These are phyloP conservation scores for Avena insularis DNA, from an alignment of 176 grass and related monocot genomes.

Conservation along the genomic window DNA sequence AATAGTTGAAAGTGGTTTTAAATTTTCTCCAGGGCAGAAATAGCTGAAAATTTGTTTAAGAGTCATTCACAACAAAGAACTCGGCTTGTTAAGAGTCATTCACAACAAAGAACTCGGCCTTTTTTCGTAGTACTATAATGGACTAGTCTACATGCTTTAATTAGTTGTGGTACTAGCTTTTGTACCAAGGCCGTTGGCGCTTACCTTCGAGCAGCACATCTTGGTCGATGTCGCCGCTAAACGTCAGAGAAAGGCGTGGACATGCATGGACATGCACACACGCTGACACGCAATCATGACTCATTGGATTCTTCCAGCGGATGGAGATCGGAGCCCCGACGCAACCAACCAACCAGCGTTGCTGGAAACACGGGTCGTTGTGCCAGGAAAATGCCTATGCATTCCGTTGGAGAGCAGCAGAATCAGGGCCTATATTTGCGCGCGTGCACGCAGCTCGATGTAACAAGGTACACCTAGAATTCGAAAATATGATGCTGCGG, in stretches of 20 bases:
- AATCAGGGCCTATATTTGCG: not conserved
- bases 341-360: not conserved
- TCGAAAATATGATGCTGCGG: not conserved
- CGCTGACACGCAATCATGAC: not conserved
- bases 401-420: not conserved
- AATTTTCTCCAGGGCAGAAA: too few relatives aligned
- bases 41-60: too few relatives aligned
- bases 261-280: not conserved
- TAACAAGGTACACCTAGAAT: not conserved
- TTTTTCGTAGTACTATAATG: too few relatives aligned
- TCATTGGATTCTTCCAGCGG: constrained; percentile 46
- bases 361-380: constrained; percentile 48
- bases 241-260: not conserved
- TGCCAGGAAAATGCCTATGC: constrained; percentile 9
- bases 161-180: not conserved
- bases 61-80: too few relatives aligned
- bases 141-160: not conserved
- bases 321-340: not conserved
- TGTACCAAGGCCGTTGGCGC: constrained; percentile 11
- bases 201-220: not conserved
- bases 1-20: too few relatives aligned
- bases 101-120: too few relatives aligned
- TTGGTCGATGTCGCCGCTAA: not conserved
- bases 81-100: too few relatives aligned
- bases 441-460: not conserved